These are phyloP conservation scores for Cercospora sp. DNA, from an alignment of 2,329 filamentous ascomycete species.

Conservation along the genomic window DNA sequence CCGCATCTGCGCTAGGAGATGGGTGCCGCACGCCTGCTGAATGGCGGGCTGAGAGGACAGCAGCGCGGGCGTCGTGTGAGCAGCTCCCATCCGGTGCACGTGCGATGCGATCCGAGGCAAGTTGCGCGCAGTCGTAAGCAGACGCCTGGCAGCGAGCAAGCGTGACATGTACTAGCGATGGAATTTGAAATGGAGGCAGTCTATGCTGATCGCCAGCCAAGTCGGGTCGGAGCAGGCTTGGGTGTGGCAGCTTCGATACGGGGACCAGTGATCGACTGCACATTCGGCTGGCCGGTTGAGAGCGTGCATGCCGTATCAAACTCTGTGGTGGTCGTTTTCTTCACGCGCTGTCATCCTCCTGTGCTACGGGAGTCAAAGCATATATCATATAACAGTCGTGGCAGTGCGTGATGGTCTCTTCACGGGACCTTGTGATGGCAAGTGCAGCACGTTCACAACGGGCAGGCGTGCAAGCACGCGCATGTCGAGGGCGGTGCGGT, in stretches of 20 bases:
- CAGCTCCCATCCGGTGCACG: background rate
- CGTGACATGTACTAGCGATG: background rate
- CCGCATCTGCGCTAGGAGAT: slow-evolving; percentile 26
- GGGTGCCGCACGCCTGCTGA: slow-evolving; percentile 22
- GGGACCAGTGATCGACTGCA: slow-evolving; percentile 23
- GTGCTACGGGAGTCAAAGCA: background rate
- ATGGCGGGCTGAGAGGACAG: slow-evolving; percentile 15
- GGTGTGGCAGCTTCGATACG: slow-evolving; percentile 19
- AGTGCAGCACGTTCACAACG: background rate
- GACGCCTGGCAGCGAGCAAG: background rate
- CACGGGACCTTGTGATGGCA: background rate
- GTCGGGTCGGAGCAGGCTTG: slow-evolving; percentile 18
- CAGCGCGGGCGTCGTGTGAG: slow-evolving; percentile 4
- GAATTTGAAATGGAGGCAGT: slow-evolving; percentile 18
- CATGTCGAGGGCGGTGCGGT: background rate
- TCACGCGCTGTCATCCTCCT: slow-evolving; percentile 7
- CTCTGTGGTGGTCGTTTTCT: slow-evolving; percentile 13
- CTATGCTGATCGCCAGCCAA: slow-evolving; percentile 18
- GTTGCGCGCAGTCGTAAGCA: background rate
- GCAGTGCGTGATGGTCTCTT: background rate
- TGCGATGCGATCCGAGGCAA: background rate
- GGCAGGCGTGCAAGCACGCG: background rate
- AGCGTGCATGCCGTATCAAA: slow-evolving; percentile 22
- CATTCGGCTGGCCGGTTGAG: slow-evolving; percentile 21
- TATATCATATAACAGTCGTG: background rate